Conservation (phyloP, 352 stramenopile species). For the Phytophthora macrochlamydospora region DNA sequence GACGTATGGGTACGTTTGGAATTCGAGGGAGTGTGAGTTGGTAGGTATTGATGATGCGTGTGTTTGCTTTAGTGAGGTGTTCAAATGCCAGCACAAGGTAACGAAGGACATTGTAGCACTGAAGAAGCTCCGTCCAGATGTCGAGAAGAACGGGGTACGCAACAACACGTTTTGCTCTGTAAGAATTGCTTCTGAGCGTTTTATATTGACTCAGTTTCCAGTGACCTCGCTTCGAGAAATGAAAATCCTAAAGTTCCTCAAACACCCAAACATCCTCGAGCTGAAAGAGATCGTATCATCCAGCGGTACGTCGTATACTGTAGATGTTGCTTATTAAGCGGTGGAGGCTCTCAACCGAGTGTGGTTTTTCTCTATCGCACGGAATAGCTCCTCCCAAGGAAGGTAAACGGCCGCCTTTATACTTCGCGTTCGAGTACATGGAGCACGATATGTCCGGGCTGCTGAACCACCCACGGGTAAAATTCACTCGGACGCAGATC, state of each 20-base stretch:
- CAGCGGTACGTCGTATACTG: slow-evolving; percentile 41
- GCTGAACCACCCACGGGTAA: slow-evolving; percentile 83
- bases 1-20: slow-evolving; percentile 75
- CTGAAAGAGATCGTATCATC: slow-evolving; percentile 96
- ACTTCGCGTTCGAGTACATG: slow-evolving; percentile 90
- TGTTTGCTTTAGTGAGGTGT: slow-evolving; percentile 63
- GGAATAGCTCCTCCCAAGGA: slow-evolving; percentile 72
- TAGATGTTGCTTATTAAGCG: too few species aligned
- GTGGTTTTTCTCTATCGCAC: slow-evolving; percentile 9
- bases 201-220: slow-evolving; percentile 73
- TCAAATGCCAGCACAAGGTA: slow-evolving; percentile 89
- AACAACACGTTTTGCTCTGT: too few species aligned
- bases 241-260: slow-evolving; percentile 96
- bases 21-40: not conserved
- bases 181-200: too few species aligned
- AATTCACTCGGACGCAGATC: slow-evolving; percentile 85
- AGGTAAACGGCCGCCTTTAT: slow-evolving; percentile 82
- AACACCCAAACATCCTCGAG: slow-evolving; percentile 95
- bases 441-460: slow-evolving; percentile 86
- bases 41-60: slow-evolving; percentile 2
- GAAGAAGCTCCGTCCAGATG: slow-evolving; percentile 84
- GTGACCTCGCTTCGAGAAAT: slow-evolving; percentile 97
- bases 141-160: slow-evolving; percentile 85
- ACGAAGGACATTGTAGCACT: slow-evolving; percentile 88
- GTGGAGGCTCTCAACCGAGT: slow-evolving; percentile 12